phyloP scores from a whole-genome alignment of 176 grass and related monocot genomes.

The Alloteropsis semialata region DNA sequence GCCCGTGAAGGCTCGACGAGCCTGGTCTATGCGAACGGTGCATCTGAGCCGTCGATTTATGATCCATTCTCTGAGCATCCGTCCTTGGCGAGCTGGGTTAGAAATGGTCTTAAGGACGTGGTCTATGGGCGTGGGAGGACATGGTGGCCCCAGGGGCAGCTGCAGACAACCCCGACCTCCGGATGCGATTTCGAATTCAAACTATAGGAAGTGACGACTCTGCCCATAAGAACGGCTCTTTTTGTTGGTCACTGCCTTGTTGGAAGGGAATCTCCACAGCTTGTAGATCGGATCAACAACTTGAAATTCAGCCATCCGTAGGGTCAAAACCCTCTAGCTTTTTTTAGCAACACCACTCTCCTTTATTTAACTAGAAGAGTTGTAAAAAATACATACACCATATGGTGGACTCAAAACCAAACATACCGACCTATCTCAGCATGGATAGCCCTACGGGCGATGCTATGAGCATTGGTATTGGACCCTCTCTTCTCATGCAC shows the following conservation, averaged over 20 bases:
- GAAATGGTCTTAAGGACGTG: neutral
- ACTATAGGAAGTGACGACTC: constrained; percentile 20
- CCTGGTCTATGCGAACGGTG: neutral
- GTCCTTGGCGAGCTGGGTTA: neutral
- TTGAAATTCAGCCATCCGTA: neutral
- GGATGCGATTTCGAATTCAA: constrained; percentile 53
- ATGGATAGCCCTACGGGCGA: no score
- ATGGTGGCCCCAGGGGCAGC: constrained; percentile 19
- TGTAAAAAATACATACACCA: no score
- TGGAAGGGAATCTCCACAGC: neutral
- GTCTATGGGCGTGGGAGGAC: neutral
- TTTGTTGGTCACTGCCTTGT: neutral
- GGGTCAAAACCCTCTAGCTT: neutral
- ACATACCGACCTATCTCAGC: no score
- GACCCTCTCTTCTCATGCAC: no score
- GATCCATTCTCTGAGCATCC: neutral
- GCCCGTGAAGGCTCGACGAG: neutral
- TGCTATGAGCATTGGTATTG: no score
- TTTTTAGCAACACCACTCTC: no score
- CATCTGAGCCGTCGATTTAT: neutral
- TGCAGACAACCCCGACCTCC: neutral
- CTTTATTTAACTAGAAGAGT: no score
- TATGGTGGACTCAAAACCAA: no score
- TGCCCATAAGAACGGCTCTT: neutral
- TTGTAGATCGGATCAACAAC: neutral